Base-by-base conservation (phyloP, 2,329 filamentous ascomycete genomes). In the Blastomyces gilchristii region DNA sequence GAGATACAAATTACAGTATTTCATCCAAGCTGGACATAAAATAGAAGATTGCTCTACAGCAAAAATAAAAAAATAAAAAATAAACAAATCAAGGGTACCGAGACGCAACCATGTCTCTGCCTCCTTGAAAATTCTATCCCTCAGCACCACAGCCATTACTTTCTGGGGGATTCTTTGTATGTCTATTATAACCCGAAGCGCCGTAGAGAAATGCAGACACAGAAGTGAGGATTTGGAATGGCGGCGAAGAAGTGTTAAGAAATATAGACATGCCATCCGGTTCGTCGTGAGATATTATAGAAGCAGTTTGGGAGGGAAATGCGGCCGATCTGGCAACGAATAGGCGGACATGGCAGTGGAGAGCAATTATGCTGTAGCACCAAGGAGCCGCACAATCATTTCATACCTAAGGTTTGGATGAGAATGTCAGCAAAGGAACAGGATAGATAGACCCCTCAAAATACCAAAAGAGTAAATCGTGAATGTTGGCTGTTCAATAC, bases 381-480 rank as follows among this genome's bases (percentile, higher is more conserved):
- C 73, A 54, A 71, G 73, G 34, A 73, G 65, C 31, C 72, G 69
- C 31, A 75, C 64, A 60, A 74, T 71, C 49, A 74, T 67, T 65
- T 75, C 73, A 61, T 75, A 74, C 67, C 72, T 73, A 61, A 11
- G 37, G 31, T 39, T 49, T 60, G 63, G 74, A 6, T 50, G n/a
- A 25, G 47, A 50, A 62, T 58, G 28, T 60, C 28, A 60, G 58
- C 31, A 60, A 60, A 18, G 45, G 11, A 14, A 52, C 7, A 9
- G n/a, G 22, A 7, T 18, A 12, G 1, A 41, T 37, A 43, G 11
- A 31, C 4, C 11, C n/a, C 25, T 18, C 14, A 7, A 58, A 45
- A n/a, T 25, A 25, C 39, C 9, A 25, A 45, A 12, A 58, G 12
- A 58, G 5, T 18, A 25, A n/a, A 43, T 11, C n/a, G 31, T 6